Evolutionary conservation across 2,329 filamentous ascomycete genomes (phyloP).

Genomic region (Colletotrichum paranaense): DNA sequence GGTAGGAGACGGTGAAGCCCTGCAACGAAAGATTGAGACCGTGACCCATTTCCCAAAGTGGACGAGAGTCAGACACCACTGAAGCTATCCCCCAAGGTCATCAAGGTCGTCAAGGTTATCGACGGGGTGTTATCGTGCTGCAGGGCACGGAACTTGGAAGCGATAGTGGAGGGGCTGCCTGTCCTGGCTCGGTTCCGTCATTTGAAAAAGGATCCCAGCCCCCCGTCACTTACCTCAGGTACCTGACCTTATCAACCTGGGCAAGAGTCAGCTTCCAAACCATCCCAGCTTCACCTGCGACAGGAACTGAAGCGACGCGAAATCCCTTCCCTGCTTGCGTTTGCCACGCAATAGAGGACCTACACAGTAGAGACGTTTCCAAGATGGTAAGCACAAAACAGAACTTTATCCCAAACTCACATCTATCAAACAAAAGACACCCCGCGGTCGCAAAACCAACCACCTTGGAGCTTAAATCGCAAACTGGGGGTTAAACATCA

Average conservation of each 20-base stretch:
- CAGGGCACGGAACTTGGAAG: neutral
- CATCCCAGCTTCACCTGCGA: slow-evolving; percentile 13
- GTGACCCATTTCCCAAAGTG: slow-evolving; percentile 26
- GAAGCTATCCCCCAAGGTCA: neutral
- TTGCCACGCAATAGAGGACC: neutral
- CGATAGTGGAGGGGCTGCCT: neutral
- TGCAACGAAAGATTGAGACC: slow-evolving; percentile 2
- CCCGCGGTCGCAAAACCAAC: too few relatives aligned
- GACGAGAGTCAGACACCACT: neutral
- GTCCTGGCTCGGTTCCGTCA: neutral
- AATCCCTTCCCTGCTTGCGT: neutral
- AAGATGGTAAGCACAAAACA: slow-evolving; percentile 15
- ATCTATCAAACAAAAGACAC: too few relatives aligned
- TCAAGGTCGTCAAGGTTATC: neutral
- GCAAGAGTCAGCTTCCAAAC: slow-evolving; percentile 1
- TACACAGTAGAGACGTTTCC: neutral
- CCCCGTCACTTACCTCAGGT: neutral
- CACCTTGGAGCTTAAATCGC: too few relatives aligned
- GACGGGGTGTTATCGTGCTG: neutral
- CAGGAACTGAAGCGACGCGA: slow-evolving; percentile 11
- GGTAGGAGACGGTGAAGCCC: neutral
- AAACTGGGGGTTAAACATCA: neutral
- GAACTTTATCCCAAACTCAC: neutral
- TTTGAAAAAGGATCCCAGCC: neutral
- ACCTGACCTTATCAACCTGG: slow-evolving; percentile 14